Evolutionary conservation across 2,329 filamentous ascomycete genomes (phyloP), one percentile per base, ranked within the genome.

Genomic region (Aspergillus quadrilineatus): DNA sequence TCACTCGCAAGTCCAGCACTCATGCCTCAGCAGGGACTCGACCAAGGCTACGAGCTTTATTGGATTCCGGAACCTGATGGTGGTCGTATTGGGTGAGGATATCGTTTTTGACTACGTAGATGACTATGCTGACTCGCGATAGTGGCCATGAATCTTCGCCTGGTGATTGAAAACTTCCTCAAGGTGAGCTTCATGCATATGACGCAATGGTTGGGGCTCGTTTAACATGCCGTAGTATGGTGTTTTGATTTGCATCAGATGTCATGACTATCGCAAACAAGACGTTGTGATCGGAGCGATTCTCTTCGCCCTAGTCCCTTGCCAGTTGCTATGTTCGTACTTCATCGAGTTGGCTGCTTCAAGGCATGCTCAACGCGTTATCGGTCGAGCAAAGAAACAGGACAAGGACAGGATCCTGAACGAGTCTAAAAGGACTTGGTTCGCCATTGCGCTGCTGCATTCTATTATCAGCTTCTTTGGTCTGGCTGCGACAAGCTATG

Each of bases 121-220:
- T 2, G 9, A 26, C 17, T 7, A 6, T 47, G 26, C 30, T 37
- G 26, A 53, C 42, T n/a, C 37, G 15, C 50, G 43, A 30, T 65
- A 92, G 90, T 97, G 68, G 91, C 93, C 49, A 94, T 92, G 67
- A 99, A 99, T 71, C 76, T 99, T 50, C 87, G 94, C 62, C 81
- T 99, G 67, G 90, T 97, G 78, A 92, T 99, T 69, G 94, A 97
- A 75, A 99, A 99, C 71, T 90, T 93, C 65, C 90, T 93, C 79
- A 97, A 97, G 82, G 90, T 90, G 70, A 59, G 66, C 52, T 15
- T 15, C 29, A 8, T 30, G 8, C 30, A 32, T 28, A 32, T 36
- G 44, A 32, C 14, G 15, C 14, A 36, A 30, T 41, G 28, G 14
- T 12, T 22, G 30, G 30, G 26, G 26, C 36, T 28, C 41, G 22